Conservation (phyloP, 106 monocot genomes). For the Dioscorea zingiberensis region DNA sequence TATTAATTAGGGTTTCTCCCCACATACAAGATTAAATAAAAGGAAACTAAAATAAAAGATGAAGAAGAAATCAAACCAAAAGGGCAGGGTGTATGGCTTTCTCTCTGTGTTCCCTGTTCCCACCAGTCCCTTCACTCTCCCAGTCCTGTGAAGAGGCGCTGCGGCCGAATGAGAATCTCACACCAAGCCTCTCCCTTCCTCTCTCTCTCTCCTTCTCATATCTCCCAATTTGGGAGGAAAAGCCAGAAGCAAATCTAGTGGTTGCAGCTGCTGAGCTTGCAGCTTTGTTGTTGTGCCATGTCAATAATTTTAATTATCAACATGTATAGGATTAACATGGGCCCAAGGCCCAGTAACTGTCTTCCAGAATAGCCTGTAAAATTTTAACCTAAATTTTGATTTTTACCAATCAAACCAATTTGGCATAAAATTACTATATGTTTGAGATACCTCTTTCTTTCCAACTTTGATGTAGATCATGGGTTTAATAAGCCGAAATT, state of each 20-base stretch:
- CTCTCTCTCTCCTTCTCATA: conserved; percentile 2
- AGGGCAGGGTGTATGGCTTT: not conserved
- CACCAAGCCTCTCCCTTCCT: conserved; percentile 3
- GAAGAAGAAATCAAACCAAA: conserved; percentile 4
- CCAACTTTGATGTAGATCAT: no score
- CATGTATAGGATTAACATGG: no score
- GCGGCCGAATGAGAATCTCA: conserved; percentile 11
- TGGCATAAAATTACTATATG: no score
- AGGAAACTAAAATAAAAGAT: not conserved
- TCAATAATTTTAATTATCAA: not conserved
- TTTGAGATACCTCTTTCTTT: no score
- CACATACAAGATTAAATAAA: not conserved
- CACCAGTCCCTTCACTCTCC: conserved; percentile 15
- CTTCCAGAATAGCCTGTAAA: no score
- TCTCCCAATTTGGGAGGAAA: no score
- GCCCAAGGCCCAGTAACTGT: no score
- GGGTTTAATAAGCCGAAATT: no score
- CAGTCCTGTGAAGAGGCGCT: conserved; percentile 6
- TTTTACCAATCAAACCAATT: no score
- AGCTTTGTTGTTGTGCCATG: not conserved
- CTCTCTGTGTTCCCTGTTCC: conserved; percentile 8
- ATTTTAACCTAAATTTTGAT: no score
- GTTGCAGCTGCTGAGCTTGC: conserved; percentile 1
- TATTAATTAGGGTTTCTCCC: not conserved
- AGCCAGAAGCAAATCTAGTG: not conserved